Conservation (phyloP, 176 grass and related monocot species). For the Cenchrus purpureus region DNA sequence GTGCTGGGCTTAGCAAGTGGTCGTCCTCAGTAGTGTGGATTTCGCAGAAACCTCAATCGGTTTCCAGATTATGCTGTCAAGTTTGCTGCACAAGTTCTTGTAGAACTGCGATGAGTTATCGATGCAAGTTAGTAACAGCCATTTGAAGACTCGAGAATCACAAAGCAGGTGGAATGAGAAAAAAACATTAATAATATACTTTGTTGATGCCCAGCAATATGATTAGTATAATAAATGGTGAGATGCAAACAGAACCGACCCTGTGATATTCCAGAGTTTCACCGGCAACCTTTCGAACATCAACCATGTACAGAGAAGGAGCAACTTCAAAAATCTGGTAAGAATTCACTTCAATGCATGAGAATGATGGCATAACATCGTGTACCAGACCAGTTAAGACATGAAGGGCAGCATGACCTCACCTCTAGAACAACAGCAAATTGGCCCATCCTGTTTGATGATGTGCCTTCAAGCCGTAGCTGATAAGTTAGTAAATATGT, state of each 20-base stretch:
- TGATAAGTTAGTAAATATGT: conserved; percentile 36
- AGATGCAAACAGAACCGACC: conserved; percentile 53
- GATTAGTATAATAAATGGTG: neutral
- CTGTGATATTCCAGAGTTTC: conserved; percentile 95
- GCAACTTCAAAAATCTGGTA: conserved; percentile 93
- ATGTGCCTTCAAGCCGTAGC: conserved; percentile 84
- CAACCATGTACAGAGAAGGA: conserved; percentile 91
- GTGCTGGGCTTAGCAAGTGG: conserved; percentile 42
- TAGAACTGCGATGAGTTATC: conserved; percentile 67
- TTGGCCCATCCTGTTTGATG: conserved; percentile 60
- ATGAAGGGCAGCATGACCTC: conserved; percentile 5
- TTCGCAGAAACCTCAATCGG: conserved; percentile 51
- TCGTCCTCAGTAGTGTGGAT: conserved; percentile 49
- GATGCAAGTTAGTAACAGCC: conserved; percentile 27
- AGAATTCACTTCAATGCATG: conserved; percentile 37
- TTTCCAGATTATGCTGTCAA: conserved; percentile 82
- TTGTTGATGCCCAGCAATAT: neutral
- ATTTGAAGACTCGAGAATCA: neutral
- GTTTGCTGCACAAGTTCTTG: conserved; percentile 76
- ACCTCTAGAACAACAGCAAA: conserved; percentile 96
- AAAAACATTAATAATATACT: neutral
- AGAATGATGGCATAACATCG: conserved; percentile 14
- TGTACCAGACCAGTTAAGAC: conserved; percentile 5
- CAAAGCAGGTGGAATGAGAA: neutral
- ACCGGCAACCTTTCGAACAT: conserved; percentile 95